Evolutionary conservation across 176 grass and related monocot genomes (phyloP).

Genomic region (Triticum monococcum): DNA sequence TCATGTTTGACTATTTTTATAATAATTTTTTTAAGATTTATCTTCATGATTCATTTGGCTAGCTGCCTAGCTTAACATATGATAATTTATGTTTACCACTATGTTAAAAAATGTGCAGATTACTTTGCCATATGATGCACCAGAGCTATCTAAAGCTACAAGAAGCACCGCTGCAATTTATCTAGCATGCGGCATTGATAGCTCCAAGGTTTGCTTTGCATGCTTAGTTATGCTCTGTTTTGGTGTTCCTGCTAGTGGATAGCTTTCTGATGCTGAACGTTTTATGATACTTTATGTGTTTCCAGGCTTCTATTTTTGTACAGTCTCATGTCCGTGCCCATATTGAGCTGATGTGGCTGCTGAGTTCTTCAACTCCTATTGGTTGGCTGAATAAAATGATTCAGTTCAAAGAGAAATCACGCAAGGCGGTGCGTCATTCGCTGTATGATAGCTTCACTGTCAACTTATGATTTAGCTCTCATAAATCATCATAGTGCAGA

Average conservation of each 20-base stretch:
- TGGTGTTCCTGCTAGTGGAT: slow-evolving; percentile 4
- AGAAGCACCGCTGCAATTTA: slow-evolving; percentile 96
- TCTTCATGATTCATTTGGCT: background rate
- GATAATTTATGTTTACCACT: background rate
- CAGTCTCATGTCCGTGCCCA: slow-evolving; percentile 97
- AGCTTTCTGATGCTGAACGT: slow-evolving; percentile 1
- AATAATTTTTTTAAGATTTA: background rate
- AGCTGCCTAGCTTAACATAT: background rate
- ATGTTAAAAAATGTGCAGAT: slow-evolving; percentile 51
- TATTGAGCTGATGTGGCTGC: slow-evolving; percentile 98
- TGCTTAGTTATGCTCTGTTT: slow-evolving; percentile 18
- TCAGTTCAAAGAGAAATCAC: slow-evolving; percentile 99
- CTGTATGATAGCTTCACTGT: slow-evolving; percentile 75
- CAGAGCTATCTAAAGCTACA: slow-evolving; percentile 79
- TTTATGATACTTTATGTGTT: slow-evolving; percentile 19
- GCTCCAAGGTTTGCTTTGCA: slow-evolving; percentile 67
- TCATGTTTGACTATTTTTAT: background rate
- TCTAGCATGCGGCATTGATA: slow-evolving; percentile 90
- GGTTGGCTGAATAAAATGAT: slow-evolving; percentile 99
- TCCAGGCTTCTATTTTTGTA: slow-evolving; percentile 93
- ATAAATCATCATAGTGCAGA: background rate
- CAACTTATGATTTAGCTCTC: slow-evolving; percentile 32
- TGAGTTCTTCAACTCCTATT: slow-evolving; percentile 93
- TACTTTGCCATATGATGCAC: slow-evolving; percentile 85
- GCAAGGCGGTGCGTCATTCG: slow-evolving; percentile 93